Base-by-base conservation (phyloP, 2,329 filamentous ascomycete species). In the Elsinoe australis region DNA sequence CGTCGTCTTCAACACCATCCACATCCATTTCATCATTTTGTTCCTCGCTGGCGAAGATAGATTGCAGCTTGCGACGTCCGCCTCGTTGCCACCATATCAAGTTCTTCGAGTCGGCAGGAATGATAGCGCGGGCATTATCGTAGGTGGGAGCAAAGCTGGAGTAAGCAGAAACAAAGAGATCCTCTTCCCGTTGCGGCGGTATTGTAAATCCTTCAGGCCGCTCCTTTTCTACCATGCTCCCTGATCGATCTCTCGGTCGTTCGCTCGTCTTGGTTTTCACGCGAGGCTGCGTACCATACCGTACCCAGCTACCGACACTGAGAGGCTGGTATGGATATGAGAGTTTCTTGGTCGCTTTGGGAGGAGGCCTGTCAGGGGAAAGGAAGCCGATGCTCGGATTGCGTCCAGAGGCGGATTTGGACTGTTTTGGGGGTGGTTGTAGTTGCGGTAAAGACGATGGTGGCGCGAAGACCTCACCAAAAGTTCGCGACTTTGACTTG, bases 71-170 rank as follows among this genome's bases (percentile, higher is more conserved):
- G 15, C 45, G 45, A 19, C 47, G 26, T 21, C 85, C 85, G 45
- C 76, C 69, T 52, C 78, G 79, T 60, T 87, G 80, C 83, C 85
- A 90, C 83, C 85, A 89, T 41, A 89, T 57, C 49, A 78, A 77
- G 46, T 80, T 79, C 51, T 85, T 78, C 42, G 79, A 73, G 26
- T 78, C 78, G 1, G 81, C 79, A 0, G 85, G 78, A 2, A 87
- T 71, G 50, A 88, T 71, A 4, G 85, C 82, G 9, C 75, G 78
- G 2, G 83, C 75, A 59, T 89, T 81, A 62, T 90, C 85, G 56
- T 78, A 82, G 45, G 76, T 80, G 0, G 85, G 85, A 4, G 85
- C 85, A 62, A 89, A 90, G 58, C 82, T 85, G 0, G 83, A 87
- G 62, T 88, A 90, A 1, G 82, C 85, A 48, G 82, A 79, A 22